A percentile compares a stretch with the other conserved stretches of the same genome.
Evolutionary conservation across 2,329 filamentous ascomycete species (phyloP).

Genomic region (Aspergillus amoenus): DNA sequence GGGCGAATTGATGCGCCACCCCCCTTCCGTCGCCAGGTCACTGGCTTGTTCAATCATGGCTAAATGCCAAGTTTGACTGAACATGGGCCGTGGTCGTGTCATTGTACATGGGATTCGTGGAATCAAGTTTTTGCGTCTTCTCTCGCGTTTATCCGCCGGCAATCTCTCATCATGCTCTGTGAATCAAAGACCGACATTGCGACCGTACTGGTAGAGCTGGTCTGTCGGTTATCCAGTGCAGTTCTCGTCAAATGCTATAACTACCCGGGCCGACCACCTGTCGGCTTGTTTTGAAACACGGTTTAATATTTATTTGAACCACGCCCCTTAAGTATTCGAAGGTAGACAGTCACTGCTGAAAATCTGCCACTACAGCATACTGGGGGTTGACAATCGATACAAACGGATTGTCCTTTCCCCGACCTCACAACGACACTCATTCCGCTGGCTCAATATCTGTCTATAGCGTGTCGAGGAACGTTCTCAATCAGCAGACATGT

Average conservation of each 20-base stretch:
- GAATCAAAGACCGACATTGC: conserved; percentile 1
- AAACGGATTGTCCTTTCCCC: neutral
- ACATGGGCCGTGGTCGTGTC: neutral
- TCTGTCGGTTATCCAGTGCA: conserved; percentile 1
- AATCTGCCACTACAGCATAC: neutral
- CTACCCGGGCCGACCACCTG: conserved; percentile 3
- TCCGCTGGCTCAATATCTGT: neutral
- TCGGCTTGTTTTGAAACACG: neutral
- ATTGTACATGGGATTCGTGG: conserved; percentile 23
- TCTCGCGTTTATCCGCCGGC: conserved; percentile 13
- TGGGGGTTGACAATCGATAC: neutral
- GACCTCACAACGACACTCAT: neutral
- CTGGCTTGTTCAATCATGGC: conserved; percentile 2
- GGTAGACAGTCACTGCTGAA: neutral
- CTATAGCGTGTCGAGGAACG: neutral
- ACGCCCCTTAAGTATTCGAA: neutral
- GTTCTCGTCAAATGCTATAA: conserved; percentile 5
- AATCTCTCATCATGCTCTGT: conserved; percentile 1
- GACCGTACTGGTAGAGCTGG: neutral
- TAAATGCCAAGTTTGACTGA: conserved; percentile 6
- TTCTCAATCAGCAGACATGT: conserved; percentile 33
- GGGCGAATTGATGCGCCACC: conserved; percentile 12
- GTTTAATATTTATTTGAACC: neutral
- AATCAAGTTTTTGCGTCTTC: conserved; percentile 14
- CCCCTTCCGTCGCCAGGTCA: neutral